Percentiles rank a stretch among this genome's conserved stretches.
Conservation (phyloP, 2,329 filamentous ascomycete species). For the Tricladium varicosporioides region DNA sequence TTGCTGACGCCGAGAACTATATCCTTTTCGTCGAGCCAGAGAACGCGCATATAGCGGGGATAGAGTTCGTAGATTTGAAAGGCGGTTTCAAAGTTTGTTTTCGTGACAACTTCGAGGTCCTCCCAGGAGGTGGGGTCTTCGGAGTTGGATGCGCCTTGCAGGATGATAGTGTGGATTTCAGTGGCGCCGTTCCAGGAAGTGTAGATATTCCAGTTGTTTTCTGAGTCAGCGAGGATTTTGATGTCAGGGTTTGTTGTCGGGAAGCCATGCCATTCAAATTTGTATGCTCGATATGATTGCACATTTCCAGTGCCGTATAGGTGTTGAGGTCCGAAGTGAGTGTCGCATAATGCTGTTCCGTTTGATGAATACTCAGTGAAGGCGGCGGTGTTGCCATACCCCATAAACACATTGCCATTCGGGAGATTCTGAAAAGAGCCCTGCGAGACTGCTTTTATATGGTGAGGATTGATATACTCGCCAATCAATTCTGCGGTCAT, state of each 20-base stretch:
- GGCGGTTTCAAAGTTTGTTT: too few species aligned
- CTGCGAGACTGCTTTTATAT: constrained; percentile 41
- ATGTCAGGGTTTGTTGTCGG: constrained; percentile 35
- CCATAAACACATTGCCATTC: constrained; percentile 45
- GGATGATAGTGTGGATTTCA: not conserved
- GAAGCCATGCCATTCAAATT: constrained; percentile 36
- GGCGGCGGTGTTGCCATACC: constrained; percentile 49
- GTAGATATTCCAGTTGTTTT: not conserved
- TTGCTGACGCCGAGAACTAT: too few species aligned
- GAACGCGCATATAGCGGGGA: too few species aligned
- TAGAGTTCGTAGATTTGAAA: too few species aligned
- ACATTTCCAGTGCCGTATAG: constrained; percentile 27
- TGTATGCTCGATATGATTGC: constrained; percentile 38
- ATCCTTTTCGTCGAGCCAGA: too few species aligned
- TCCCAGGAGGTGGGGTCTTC: too few species aligned
- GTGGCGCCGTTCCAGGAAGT: not conserved
- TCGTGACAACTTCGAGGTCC: too few species aligned
- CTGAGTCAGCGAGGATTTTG: constrained; percentile 30
- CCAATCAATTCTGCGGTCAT: constrained; percentile 43
- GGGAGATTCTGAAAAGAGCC: constrained; percentile 44
- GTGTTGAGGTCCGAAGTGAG: constrained; percentile 37
- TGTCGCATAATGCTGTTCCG: constrained; percentile 41
- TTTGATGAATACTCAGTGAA: constrained; percentile 45
- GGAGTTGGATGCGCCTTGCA: too few species aligned
- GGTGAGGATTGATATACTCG: constrained; percentile 39